Conservation (phyloP, 2,329 filamentous ascomycete genomes). For the Fonsecaea pedrosoi region DNA sequence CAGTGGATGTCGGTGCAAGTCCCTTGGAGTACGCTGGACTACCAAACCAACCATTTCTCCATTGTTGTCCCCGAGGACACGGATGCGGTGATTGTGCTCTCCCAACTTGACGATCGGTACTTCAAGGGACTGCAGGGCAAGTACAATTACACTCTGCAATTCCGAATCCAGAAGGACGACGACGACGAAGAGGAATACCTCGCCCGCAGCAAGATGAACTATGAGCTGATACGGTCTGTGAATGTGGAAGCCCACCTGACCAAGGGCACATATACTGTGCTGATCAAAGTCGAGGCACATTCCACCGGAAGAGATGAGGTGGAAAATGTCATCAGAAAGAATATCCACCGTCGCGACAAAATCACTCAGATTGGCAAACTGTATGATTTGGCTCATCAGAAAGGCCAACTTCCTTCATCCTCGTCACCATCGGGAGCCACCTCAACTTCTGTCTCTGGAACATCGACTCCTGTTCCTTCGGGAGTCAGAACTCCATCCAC, state of each 20-base stretch:
- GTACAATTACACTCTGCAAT: conserved; percentile 65
- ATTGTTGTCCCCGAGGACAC: conserved; percentile 60
- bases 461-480: conserved; percentile 31
- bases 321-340: conserved; percentile 67
- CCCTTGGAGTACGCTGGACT: conserved; percentile 65
- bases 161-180: conserved; percentile 60
- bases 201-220: conserved; percentile 62
- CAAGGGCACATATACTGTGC: conserved; percentile 75
- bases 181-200: conserved; percentile 66
- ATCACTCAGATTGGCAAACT: conserved; percentile 60
- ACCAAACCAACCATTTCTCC: conserved; percentile 66
- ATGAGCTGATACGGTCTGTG: conserved; percentile 73
- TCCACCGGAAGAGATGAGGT: conserved; percentile 57
- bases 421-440: conserved; percentile 5
- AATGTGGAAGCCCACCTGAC: conserved; percentile 78
- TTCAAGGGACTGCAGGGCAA: conserved; percentile 64
- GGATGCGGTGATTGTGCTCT: conserved; percentile 64
- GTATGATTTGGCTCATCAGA: conserved; percentile 56
- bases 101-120: conserved; percentile 66
- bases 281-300: conserved; percentile 76
- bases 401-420: conserved; percentile 43
- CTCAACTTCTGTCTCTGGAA: conserved; percentile 37
- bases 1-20: conserved; percentile 68
- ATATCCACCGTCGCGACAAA: conserved; percentile 74
- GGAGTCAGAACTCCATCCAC: conserved; percentile 43